Percentiles rank a stretch among this genome's conserved stretches.
phyloP scores from a whole-genome alignment of 1,139 yeast genomes.

The Wickerhamomyces sp. region DNA sequence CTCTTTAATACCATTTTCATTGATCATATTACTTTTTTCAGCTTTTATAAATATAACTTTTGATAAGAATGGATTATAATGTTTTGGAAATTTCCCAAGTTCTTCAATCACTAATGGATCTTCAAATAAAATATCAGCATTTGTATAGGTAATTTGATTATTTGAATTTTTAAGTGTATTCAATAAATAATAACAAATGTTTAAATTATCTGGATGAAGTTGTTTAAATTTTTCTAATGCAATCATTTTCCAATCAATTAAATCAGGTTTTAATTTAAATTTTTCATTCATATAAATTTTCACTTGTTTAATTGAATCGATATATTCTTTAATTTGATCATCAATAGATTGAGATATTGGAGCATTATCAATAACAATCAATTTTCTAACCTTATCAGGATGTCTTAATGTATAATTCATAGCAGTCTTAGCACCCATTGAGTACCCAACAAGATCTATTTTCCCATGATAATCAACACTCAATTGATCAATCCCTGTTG shows the following conservation, averaged over 20 bases:
- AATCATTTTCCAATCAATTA: background rate
- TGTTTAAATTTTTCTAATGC: background rate
- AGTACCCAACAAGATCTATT: conserved; percentile 39
- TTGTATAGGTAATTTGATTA: background rate
- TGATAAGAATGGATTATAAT: background rate
- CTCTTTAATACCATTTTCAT: background rate
- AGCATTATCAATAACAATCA: conserved; percentile 41
- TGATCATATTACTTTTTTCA: background rate
- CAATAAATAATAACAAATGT: background rate
- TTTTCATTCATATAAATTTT: conserved; percentile 1
- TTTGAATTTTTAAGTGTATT: background rate
- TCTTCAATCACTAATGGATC: background rate
- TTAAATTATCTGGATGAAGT: background rate
- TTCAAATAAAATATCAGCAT: background rate
- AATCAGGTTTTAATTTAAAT: background rate
- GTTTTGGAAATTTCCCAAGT: background rate
- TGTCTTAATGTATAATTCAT: conserved; percentile 34
- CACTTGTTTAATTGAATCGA: conserved; percentile 2
- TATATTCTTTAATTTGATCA: conserved; percentile 2
- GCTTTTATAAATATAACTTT: background rate
- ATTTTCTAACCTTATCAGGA: conserved; percentile 31
- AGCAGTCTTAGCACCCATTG: conserved; percentile 50
- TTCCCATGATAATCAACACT: conserved; percentile 14
- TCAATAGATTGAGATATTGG: conserved; percentile 27
- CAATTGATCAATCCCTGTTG: background rate